phyloP scores from a whole-genome alignment of 768 basidiomycete species.

The Astraeus odoratus region DNA sequence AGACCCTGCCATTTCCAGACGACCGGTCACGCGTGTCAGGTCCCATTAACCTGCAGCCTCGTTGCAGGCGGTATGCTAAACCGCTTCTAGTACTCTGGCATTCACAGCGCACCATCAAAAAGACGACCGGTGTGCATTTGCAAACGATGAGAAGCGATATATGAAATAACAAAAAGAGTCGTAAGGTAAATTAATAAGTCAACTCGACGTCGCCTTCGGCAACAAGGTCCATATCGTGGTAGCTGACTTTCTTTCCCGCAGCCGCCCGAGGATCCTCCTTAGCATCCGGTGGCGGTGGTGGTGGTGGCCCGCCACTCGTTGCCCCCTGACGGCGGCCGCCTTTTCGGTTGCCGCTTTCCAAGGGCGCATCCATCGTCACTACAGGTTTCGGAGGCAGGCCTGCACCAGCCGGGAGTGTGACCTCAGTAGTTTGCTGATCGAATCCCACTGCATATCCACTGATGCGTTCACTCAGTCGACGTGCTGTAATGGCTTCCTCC shows the following conservation, averaged over 20 bases:
- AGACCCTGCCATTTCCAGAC: constrained; percentile 8
- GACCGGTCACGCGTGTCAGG: constrained; percentile 20
- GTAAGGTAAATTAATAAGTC: constrained; percentile 30
- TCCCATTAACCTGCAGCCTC: neutral
- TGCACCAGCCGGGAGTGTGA: constrained; percentile 52
- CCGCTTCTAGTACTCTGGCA: neutral
- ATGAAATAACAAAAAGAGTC: constrained; percentile 18
- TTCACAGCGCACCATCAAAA: constrained; percentile 2
- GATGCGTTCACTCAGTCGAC: constrained; percentile 74
- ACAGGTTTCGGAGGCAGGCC: constrained; percentile 78
- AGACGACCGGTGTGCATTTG: constrained; percentile 20
- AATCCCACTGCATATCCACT: constrained; percentile 61
- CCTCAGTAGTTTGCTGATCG: constrained; percentile 31
- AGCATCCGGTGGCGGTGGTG: constrained; percentile 80
- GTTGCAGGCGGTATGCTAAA: neutral
- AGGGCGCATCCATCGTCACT: constrained; percentile 48
- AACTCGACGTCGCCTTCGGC: constrained; percentile 72
- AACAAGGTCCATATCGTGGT: constrained; percentile 93
- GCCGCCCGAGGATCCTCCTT: constrained; percentile 92
- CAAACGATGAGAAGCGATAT: constrained; percentile 18
- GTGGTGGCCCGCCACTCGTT: constrained; percentile 50
- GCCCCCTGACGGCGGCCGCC: constrained; percentile 32
- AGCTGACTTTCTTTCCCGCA: constrained; percentile 84
- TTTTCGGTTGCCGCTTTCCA: constrained; percentile 28
- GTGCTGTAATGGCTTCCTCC: constrained; percentile 50